Evolutionary conservation across 1,139 yeast genomes (phyloP).

Genomic region (Hyphopichia wangnamkhiaoensis): DNA sequence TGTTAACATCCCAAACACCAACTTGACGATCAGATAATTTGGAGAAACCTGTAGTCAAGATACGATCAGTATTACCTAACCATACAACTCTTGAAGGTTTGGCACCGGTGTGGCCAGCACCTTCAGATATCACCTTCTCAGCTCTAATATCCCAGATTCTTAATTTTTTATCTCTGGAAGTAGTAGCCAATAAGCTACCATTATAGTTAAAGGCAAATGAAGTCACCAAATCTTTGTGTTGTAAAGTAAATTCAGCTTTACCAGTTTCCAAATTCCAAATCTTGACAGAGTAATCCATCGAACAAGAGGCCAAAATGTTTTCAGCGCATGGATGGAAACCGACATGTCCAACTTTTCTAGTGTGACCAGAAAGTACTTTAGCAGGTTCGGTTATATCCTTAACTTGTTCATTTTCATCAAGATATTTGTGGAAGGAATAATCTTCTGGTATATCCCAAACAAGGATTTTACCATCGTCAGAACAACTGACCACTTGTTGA

Average conservation of each 20-base stretch:
- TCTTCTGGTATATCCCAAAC: slow-evolving; percentile 86
- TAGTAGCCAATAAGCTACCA: slow-evolving; percentile 83
- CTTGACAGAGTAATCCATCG: slow-evolving; percentile 87
- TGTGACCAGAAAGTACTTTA: slow-evolving; percentile 77
- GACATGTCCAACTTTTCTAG: slow-evolving; percentile 93
- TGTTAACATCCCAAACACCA: slow-evolving; percentile 85
- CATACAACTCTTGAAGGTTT: slow-evolving; percentile 85
- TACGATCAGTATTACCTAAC: slow-evolving; percentile 83
- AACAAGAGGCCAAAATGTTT: slow-evolving; percentile 83
- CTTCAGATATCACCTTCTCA: slow-evolving; percentile 76
- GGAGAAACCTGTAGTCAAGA: slow-evolving; percentile 95
- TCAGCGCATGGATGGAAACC: slow-evolving; percentile 86
- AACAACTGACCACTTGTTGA: slow-evolving; percentile 73
- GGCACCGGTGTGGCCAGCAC: slow-evolving; percentile 90
- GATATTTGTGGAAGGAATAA: slow-evolving; percentile 65
- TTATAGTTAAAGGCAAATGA: slow-evolving; percentile 88
- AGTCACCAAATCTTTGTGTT: slow-evolving; percentile 87
- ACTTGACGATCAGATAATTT: slow-evolving; percentile 91
- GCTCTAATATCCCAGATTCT: slow-evolving; percentile 89
- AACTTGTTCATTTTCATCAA: slow-evolving; percentile 62
- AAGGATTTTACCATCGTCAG: slow-evolving; percentile 89
- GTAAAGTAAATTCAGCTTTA: slow-evolving; percentile 67
- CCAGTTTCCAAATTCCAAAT: slow-evolving; percentile 86
- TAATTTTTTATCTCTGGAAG: slow-evolving; percentile 87
- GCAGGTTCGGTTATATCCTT: slow-evolving; percentile 68